A percentile compares a stretch with the other conserved stretches of the same genome.
These are phyloP conservation scores for Yarrowia keelungensis DNA, from an alignment of 805 yeast genomes.

Conservation along the genomic window DNA sequence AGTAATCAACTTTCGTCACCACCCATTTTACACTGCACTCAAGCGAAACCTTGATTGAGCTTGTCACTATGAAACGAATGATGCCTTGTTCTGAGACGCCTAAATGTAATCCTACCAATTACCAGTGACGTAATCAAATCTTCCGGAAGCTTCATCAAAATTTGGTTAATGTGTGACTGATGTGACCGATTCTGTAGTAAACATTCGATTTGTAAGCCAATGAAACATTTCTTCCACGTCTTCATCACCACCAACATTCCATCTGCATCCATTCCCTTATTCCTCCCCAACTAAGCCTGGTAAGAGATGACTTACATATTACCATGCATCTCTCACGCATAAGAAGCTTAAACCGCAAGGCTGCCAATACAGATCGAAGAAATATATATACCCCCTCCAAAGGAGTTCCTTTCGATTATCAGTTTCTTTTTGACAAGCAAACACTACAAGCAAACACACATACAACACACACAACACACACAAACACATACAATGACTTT, in stretches of 20 bases:
- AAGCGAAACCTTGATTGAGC: not conserved
- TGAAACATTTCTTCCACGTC: not conserved
- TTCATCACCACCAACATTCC: not conserved
- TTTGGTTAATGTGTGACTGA: not conserved
- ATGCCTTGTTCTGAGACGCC: not conserved
- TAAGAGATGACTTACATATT: conserved; percentile 21
- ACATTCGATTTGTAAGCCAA: not conserved
- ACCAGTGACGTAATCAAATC: not conserved
- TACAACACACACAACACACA: conserved; percentile 14
- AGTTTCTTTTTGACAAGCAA: not conserved
- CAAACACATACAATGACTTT: conserved; percentile 28
- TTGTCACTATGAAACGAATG: not conserved
- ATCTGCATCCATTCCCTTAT: conserved; percentile 14
- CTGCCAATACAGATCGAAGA: conserved; percentile 1
- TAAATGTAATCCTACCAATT: not conserved
- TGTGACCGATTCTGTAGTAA: not conserved
- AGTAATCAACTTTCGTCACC: too few relatives aligned
- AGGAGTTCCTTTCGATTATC: not conserved
- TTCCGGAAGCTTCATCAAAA: not conserved
- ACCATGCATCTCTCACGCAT: not conserved
- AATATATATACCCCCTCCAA: not conserved
- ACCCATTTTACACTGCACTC: too few relatives aligned
- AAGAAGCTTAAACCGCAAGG: not conserved
- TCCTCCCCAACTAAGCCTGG: conserved; percentile 9
- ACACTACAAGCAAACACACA: conserved; percentile 2